Percentiles rank a stretch among this genome's conserved stretches.
These are phyloP conservation scores for Sarocladium kiliense DNA, from an alignment of 2,329 filamentous ascomycete genomes.

Conservation along the genomic window DNA sequence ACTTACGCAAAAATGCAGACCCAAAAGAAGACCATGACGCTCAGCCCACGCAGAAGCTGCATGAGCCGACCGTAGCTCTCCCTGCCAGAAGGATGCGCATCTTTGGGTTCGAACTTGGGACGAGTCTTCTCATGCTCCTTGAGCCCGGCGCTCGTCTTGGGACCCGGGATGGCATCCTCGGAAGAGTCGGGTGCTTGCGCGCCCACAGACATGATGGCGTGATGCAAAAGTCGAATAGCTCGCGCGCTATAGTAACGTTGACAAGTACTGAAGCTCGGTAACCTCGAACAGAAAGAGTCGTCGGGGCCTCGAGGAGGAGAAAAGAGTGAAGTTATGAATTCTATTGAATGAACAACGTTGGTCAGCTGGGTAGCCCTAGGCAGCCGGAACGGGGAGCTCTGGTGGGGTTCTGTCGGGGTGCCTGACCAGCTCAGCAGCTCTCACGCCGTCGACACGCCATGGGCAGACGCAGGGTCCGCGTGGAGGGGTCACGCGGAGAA, in stretches of 20 bases:
- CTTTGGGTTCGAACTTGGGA: constrained; percentile 10
- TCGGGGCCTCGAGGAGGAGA: neutral
- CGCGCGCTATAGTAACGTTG: too few relatives aligned
- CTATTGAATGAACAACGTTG: neutral
- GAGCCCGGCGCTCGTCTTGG: constrained; percentile 22
- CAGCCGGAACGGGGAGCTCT: constrained; percentile 1
- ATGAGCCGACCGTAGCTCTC: constrained; percentile 44
- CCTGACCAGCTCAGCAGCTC: constrained; percentile 6
- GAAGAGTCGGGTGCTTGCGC: constrained; percentile 13
- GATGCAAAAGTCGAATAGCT: neutral
- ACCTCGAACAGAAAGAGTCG: neutral
- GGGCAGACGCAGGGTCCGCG: neutral
- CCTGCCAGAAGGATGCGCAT: constrained; percentile 49
- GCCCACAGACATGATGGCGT: constrained; percentile 5
- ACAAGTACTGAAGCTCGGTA: too few relatives aligned
- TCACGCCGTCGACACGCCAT: neutral
- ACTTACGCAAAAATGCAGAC: constrained; percentile 44
- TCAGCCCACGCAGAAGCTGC: constrained; percentile 47
- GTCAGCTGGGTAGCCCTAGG: neutral
- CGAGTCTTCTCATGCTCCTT: constrained; percentile 13
- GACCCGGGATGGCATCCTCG: constrained; percentile 23
- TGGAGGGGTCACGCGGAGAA: neutral
- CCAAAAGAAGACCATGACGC: constrained; percentile 48
- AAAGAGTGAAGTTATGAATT: neutral
- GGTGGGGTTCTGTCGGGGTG: neutral